Evolutionary conservation across 1,284 basidiomycete species (phyloP).

Genomic region (Puccinia novopanici): DNA sequence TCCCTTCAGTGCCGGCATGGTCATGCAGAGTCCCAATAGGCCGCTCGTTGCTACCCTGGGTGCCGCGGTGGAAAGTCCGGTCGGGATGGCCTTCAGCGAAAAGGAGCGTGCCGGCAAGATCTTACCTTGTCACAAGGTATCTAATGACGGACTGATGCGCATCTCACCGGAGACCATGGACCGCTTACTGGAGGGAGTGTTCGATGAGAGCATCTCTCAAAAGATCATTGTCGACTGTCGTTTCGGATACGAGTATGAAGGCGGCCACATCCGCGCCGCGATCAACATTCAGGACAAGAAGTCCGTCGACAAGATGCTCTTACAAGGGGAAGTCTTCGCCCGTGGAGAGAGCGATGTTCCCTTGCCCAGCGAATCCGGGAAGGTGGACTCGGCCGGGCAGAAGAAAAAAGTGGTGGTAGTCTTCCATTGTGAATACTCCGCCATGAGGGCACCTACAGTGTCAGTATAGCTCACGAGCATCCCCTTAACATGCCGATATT

Average conservation of each 20-base stretch:
- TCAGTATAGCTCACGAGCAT: conserved; percentile 61
- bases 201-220: conserved; percentile 67
- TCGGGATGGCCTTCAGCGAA: too few species aligned
- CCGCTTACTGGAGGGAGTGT: conserved; percentile 72
- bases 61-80: conserved; percentile 31
- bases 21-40: neutral
- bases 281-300: conserved; percentile 85
- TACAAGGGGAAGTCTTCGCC: conserved; percentile 53
- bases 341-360: conserved; percentile 64
- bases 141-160: conserved; percentile 91
- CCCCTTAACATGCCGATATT: conserved; percentile 50
- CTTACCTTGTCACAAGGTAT: too few species aligned
- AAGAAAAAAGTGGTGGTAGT: conserved; percentile 75
- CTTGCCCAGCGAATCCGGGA: conserved; percentile 76
- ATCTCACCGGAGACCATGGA: conserved; percentile 73
- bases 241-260: conserved; percentile 93
- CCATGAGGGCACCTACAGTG: conserved; percentile 93
- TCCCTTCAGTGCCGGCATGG: neutral
- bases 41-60: conserved; percentile 1
- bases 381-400: conserved; percentile 63
- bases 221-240: conserved; percentile 91
- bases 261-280: conserved; percentile 89
- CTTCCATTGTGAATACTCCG: conserved; percentile 98
- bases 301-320: conserved; percentile 74
- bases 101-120: too few species aligned